Evolutionary conservation across 2,329 filamentous ascomycete species (phyloP).

Genomic region (Tolypocladium sp.): DNA sequence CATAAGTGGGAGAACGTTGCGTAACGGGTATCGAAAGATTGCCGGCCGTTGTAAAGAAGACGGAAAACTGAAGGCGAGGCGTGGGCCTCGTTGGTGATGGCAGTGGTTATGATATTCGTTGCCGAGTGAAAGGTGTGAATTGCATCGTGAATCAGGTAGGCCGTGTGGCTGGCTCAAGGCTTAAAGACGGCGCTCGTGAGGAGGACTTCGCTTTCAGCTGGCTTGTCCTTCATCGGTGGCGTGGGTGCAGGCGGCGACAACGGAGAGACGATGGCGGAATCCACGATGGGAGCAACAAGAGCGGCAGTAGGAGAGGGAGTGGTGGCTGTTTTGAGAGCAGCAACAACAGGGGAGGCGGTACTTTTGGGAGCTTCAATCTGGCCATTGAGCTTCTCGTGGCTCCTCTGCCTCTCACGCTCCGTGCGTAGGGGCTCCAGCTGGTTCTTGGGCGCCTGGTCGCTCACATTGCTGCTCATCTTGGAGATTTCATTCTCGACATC

Average conservation of each 20-base stretch:
- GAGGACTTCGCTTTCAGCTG: conserved; percentile 25
- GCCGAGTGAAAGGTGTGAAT: background rate
- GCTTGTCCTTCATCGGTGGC: conserved; percentile 23
- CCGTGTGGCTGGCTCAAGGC: conserved; percentile 16
- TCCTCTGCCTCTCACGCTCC: conserved; percentile 37
- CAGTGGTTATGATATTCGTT: background rate
- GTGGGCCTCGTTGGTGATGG: background rate
- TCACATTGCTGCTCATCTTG: conserved; percentile 20
- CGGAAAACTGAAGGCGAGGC: background rate
- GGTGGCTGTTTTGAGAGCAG: conserved; percentile 5
- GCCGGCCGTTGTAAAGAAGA: background rate
- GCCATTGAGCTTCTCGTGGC: conserved; percentile 40
- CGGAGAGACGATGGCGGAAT: conserved; percentile 1
- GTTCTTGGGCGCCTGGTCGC: conserved; percentile 2
- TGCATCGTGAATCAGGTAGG: background rate
- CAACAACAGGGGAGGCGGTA: background rate
- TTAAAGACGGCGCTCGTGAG: conserved; percentile 43
- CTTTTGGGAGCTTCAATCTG: conserved; percentile 7
- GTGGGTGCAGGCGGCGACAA: conserved; percentile 24
- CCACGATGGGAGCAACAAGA: conserved; percentile 13
- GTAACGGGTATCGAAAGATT: background rate
- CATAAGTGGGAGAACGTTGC: background rate
- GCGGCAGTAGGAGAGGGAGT: conserved; percentile 14
- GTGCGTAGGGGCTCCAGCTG: conserved; percentile 15
- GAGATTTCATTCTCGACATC: conserved; percentile 49